phyloP scores from a whole-genome alignment of 768 basidiomycete genomes.

The Suillus lakei region DNA sequence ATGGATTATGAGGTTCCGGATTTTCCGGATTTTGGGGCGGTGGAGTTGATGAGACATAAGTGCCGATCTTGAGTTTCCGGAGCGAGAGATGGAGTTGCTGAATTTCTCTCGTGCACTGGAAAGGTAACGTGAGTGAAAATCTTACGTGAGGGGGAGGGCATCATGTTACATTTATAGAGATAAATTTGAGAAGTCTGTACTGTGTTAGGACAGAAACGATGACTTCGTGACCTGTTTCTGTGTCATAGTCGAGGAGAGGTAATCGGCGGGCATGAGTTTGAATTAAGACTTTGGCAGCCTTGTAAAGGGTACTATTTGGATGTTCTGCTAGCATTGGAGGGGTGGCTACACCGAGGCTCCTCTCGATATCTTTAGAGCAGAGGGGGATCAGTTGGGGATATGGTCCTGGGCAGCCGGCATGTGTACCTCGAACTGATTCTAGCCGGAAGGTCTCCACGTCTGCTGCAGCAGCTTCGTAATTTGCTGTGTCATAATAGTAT shows the following conservation, averaged over 20 bases:
- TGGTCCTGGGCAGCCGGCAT: conserved; percentile 8
- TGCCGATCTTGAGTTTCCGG: conserved; percentile 90
- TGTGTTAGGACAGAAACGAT: conserved; percentile 96
- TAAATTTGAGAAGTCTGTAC: conserved; percentile 97
- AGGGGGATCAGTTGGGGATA: conserved; percentile 12
- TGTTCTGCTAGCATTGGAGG: conserved; percentile 91
- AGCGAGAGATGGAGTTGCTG: conserved; percentile 79
- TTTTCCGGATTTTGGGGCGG: conserved; percentile 48
- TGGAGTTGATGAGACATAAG: conserved; percentile 71
- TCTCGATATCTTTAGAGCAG: conserved; percentile 80
- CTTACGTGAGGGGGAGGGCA: conserved; percentile 5
- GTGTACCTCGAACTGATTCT: conserved; percentile 84
- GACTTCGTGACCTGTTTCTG: conserved; percentile 93
- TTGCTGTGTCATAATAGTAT: conserved; percentile 89
- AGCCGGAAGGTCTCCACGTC: conserved; percentile 94
- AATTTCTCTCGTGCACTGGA: conserved; percentile 85
- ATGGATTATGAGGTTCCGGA: conserved; percentile 61
- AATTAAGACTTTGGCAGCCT: conserved; percentile 88
- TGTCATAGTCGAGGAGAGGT: conserved; percentile 91
- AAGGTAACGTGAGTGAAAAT: conserved; percentile 16
- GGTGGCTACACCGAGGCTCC: conserved; percentile 86
- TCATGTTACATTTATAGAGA: conserved; percentile 86
- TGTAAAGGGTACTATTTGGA: conserved; percentile 85
- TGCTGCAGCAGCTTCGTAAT: conserved; percentile 80
- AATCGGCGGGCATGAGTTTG: conserved; percentile 94